Conservation (phyloP, 805 yeast genomes). For the Wickerhamiella azymoides region DNA sequence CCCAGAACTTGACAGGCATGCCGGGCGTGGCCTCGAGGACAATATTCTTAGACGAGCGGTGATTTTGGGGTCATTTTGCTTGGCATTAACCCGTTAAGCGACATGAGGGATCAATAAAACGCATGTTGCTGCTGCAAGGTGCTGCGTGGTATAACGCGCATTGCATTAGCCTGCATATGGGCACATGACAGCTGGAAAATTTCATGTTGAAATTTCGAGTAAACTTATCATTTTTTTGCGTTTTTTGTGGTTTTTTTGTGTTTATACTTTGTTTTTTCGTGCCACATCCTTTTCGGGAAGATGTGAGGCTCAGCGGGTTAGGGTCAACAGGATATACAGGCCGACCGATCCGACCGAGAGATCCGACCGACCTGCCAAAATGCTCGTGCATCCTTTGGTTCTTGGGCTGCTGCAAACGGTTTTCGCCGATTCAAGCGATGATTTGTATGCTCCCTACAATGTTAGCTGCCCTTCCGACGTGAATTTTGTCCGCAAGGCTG, state of each 20-base stretch:
- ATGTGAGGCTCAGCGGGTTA: background rate
- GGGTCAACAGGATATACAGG: background rate
- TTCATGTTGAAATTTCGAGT: too few relatives aligned
- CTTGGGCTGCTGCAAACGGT: background rate
- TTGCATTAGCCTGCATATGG: background rate
- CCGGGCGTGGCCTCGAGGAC: too few relatives aligned
- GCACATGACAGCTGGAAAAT: background rate
- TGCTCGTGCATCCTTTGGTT: background rate
- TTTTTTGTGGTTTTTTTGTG: too few relatives aligned
- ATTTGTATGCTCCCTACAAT: slow-evolving; percentile 34
- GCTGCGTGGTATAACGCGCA: background rate
- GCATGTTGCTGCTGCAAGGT: background rate
- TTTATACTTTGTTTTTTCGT: too few relatives aligned
- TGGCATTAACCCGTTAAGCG: too few relatives aligned
- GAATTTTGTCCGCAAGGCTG: slow-evolving; percentile 23
- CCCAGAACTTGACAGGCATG: too few relatives aligned
- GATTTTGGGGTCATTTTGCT: too few relatives aligned
- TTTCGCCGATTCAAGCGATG: slow-evolving; percentile 14
- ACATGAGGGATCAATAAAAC: background rate
- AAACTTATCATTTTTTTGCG: too few relatives aligned
- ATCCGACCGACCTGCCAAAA: background rate
- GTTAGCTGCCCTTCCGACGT: slow-evolving; percentile 31
- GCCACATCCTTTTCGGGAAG: background rate
- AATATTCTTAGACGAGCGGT: too few relatives aligned
- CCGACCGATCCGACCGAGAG: background rate